Base-by-base conservation (phyloP, 441 rosid genomes). In the Erodium moschatum region DNA sequence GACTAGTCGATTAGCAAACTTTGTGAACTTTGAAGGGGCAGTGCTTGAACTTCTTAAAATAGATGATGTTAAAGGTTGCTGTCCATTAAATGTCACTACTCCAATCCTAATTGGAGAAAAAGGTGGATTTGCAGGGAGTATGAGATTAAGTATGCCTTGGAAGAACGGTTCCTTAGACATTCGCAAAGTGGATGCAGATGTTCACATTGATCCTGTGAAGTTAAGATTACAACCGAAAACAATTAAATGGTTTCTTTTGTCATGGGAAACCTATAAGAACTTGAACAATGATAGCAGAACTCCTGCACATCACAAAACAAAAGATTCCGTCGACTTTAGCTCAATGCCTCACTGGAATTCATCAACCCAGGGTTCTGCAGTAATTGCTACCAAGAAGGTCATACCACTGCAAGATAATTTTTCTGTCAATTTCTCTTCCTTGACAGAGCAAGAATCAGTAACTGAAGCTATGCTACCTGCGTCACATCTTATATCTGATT, bases 111-210 rank as follows among this genome's bases (percentile, higher is more conserved):
- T 77, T 29, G 90, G 97, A 64, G 75, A 78, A 72, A 76, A 80
- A 77, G 96, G 85, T 76, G 92, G 96, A 72, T 84, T 92, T 80
- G 90, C 98, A 8, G 99, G 99, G 75, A 85, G 79, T 76, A 72
- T 96, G 71, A 90, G 79, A 77, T 82, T 90, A 70, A 92, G 92
- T 80, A 92, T 96, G 74, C 99, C 99, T 44, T 96, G 98, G 96
- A 88, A 80, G 81, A 83, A 96, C 82, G 99, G 97, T 81, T 85
- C 92, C 48, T 77, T 92, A 75, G 98, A 96, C 77, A 87, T 96
- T 65, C 85, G 86, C 77, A 87, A 83, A 79, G 88, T 96, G 80
- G 92, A 92, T 82, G 93, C 92, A 20, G 88, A 89, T 83, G 80
- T 90, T 77, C 80, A 73, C 65, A 40, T 90, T 73, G 92, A 90